Conservation (phyloP, 2,329 filamentous ascomycete species). For the Hypomyces perniciosus region DNA sequence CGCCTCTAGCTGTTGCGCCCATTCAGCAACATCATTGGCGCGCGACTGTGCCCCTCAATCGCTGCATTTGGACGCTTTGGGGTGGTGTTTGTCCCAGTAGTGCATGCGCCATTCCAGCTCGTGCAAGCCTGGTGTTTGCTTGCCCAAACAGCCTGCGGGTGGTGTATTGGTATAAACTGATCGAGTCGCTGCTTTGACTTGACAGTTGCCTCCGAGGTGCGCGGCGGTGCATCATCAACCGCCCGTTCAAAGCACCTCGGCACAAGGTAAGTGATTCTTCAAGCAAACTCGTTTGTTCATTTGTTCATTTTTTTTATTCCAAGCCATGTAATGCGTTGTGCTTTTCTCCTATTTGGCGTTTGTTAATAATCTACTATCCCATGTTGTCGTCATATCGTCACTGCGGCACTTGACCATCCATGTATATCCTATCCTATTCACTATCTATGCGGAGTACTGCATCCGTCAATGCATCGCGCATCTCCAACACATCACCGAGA, state of each 20-base stretch:
- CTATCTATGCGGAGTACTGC: no score
- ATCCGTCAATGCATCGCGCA: no score
- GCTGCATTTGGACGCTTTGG: neutral
- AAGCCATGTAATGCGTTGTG: neutral
- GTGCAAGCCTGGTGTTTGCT: neutral
- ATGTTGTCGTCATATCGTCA: no score
- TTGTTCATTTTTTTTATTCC: neutral
- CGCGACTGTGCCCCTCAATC: neutral
- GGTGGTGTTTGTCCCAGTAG: neutral
- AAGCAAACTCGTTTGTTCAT: neutral
- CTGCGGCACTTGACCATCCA: no score
- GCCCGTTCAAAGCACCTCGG: neutral
- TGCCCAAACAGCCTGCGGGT: no score
- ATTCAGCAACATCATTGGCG: constrained; percentile 3
- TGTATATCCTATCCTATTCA: no score
- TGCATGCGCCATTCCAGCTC: constrained; percentile 8
- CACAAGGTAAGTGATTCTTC: neutral
- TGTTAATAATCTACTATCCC: no score
- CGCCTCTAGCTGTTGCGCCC: neutral
- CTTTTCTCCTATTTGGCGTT: no score
- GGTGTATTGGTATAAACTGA: no score
- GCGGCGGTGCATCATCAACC: neutral
- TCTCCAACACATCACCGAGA: no score
- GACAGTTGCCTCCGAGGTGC: neutral
- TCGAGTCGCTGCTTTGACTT: neutral